Conservation (phyloP, 176 grass and related monocot genomes). For the Carex littledalei region DNA sequence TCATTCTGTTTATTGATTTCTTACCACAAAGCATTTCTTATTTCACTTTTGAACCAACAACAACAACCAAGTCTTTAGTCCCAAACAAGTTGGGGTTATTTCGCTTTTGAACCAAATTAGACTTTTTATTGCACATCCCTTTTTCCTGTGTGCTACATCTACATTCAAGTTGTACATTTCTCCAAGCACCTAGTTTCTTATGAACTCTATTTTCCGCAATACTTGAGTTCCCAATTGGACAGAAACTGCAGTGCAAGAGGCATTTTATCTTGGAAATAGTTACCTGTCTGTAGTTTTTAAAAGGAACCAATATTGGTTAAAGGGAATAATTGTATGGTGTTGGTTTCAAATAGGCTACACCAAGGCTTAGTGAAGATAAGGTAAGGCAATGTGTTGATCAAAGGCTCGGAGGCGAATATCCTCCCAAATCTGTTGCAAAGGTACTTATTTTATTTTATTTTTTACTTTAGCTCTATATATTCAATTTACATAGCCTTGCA, state of each 20-base stretch:
- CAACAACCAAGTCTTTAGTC: no score
- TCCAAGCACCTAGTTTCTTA: neutral
- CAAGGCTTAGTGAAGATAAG: constrained; percentile 84
- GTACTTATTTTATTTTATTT: constrained; percentile 23
- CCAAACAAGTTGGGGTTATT: no score
- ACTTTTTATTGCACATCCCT: neutral
- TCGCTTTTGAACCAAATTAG: neutral
- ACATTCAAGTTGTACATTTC: neutral
- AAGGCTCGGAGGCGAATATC: constrained; percentile 58
- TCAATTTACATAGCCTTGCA: neutral
- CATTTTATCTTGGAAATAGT: neutral
- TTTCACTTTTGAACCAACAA: neutral
- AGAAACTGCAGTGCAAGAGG: neutral
- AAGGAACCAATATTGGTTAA: neutral
- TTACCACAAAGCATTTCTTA: neutral
- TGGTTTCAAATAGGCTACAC: constrained; percentile 42
- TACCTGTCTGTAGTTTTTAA: neutral
- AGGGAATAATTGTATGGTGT: neutral
- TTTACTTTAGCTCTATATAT: neutral
- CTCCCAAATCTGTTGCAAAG: constrained; percentile 79
- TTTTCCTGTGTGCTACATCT: neutral
- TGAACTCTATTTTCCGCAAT: neutral
- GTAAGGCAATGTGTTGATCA: constrained; percentile 75
- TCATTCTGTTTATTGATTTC: neutral
- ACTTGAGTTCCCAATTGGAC: neutral